Conservation (phyloP, 768 basidiomycete species). For the Hortiboletus campestris region DNA sequence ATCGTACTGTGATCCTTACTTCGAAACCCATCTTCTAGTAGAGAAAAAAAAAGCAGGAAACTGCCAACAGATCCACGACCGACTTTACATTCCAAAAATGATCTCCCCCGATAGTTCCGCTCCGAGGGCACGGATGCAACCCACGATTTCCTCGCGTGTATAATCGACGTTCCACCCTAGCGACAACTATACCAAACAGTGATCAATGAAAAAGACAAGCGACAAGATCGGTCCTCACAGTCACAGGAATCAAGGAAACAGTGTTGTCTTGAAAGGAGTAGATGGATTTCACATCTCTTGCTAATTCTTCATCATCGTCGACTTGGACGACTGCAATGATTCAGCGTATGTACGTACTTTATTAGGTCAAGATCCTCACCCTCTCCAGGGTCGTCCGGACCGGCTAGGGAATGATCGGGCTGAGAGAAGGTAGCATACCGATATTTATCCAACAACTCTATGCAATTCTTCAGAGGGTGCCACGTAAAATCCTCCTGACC, state of each 20-base stretch:
- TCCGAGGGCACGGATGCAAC: constrained; percentile 47
- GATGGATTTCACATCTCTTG: constrained; percentile 19
- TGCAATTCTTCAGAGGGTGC: constrained; percentile 63
- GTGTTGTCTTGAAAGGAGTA: constrained; percentile 21
- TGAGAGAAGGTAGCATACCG: constrained; percentile 70
- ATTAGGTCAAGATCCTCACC: constrained; percentile 17
- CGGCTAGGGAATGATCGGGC: constrained; percentile 52
- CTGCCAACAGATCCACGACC: not conserved
- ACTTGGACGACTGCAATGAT: constrained; percentile 14
- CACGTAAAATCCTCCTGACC: constrained; percentile 74
- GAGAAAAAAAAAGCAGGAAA: too few relatives aligned
- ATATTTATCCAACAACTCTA: constrained; percentile 58
- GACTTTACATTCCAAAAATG: constrained; percentile 32
- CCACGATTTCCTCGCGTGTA: constrained; percentile 35
- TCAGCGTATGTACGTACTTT: not conserved
- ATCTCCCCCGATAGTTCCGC: constrained; percentile 41
- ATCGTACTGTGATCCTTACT: not conserved
- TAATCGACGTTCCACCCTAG: constrained; percentile 30
- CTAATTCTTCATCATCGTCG: constrained; percentile 21
- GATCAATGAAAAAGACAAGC: constrained; percentile 5
- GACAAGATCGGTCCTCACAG: constrained; percentile 16
- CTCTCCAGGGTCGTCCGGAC: constrained; percentile 27
- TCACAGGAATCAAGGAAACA: constrained; percentile 26
- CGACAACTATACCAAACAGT: constrained; percentile 16
- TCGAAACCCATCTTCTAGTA: not conserved